Conservation (phyloP, 495 filamentous ascomycete species). For the Aeminium ludgeri region DNA sequence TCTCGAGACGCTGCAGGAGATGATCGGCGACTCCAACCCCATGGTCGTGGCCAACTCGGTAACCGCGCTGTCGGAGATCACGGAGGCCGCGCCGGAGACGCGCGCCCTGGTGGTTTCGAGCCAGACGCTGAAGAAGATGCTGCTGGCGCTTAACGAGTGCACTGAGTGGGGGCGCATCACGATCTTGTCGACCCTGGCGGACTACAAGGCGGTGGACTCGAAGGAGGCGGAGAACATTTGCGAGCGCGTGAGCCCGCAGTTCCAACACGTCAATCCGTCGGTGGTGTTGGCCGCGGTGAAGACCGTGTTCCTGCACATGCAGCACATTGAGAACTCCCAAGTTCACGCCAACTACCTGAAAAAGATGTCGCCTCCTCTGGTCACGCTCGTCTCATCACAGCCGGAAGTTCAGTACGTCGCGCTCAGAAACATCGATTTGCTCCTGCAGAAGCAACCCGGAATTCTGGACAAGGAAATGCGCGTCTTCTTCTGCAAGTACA, state of each 20-base stretch:
- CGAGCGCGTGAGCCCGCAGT: constrained; percentile 87
- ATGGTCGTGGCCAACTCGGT: constrained; percentile 99
- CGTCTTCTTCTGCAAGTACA: constrained; percentile 99
- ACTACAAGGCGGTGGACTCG: constrained; percentile 69
- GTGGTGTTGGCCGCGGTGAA: constrained; percentile 96
- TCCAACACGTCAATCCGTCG: constrained; percentile 95
- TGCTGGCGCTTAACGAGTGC: constrained; percentile 96
- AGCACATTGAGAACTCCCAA: constrained; percentile 61
- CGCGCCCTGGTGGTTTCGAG: constrained; percentile 66
- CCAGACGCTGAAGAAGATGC: constrained; percentile 72
- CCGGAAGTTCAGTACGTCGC: constrained; percentile 98
- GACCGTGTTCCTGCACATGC: constrained; percentile 95
- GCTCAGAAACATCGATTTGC: constrained; percentile 82
- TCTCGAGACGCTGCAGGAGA: constrained; percentile 82
- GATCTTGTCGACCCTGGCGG: constrained; percentile 74
- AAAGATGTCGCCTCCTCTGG: constrained; percentile 96
- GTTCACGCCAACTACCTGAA: constrained; percentile 66
- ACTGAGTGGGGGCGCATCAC: constrained; percentile 98
- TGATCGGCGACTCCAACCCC: constrained; percentile 94
- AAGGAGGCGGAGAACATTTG: constrained; percentile 98
- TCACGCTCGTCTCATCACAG: constrained; percentile 86
- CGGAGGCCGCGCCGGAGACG: constrained; percentile 78
- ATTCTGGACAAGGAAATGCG: constrained; percentile 93
- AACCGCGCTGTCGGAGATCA: constrained; percentile 81
- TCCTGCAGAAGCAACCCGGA: constrained; percentile 88